Evolutionary conservation across 768 basidiomycete genomes (phyloP).

Genomic region (Boletus tomentosulus): DNA sequence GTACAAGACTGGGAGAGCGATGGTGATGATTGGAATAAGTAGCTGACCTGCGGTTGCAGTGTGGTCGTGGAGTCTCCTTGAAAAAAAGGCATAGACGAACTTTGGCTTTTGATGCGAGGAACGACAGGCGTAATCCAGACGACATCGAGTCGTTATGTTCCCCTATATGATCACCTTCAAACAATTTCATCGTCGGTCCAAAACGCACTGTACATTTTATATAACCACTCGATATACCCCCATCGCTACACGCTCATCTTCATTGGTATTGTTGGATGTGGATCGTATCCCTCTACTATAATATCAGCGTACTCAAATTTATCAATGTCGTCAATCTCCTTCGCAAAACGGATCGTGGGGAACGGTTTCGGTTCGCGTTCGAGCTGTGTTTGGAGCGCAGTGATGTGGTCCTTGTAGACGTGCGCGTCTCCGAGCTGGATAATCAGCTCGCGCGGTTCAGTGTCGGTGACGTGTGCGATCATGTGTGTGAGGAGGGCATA

Average conservation of each 20-base stretch:
- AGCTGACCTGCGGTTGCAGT: no score
- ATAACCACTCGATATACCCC: no score
- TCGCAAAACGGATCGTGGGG: constrained; percentile 72
- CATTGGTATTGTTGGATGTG: constrained; percentile 83
- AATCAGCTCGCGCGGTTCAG: constrained; percentile 83
- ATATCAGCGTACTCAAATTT: constrained; percentile 79
- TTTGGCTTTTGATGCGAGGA: no score
- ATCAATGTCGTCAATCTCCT: constrained; percentile 70
- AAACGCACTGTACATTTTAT: no score
- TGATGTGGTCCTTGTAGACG: constrained; percentile 89
- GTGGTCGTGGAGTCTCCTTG: no score
- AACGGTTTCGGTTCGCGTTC: constrained; percentile 74
- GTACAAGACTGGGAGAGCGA: no score
- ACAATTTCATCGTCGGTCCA: no score
- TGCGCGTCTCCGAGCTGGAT: constrained; percentile 98
- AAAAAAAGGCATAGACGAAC: no score
- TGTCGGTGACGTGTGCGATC: constrained; percentile 89
- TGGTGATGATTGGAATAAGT: no score
- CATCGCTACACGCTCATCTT: constrained; percentile 81
- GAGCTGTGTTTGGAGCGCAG: constrained; percentile 80
- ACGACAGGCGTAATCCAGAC: no score
- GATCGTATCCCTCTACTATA: constrained; percentile 81
- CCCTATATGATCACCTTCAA: no score
- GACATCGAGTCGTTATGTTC: no score
- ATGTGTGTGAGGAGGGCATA: constrained; percentile 97